These are phyloP conservation scores for Trichoderma endophyticum DNA, from an alignment of 2,329 filamentous ascomycete species.

Conservation along the genomic window DNA sequence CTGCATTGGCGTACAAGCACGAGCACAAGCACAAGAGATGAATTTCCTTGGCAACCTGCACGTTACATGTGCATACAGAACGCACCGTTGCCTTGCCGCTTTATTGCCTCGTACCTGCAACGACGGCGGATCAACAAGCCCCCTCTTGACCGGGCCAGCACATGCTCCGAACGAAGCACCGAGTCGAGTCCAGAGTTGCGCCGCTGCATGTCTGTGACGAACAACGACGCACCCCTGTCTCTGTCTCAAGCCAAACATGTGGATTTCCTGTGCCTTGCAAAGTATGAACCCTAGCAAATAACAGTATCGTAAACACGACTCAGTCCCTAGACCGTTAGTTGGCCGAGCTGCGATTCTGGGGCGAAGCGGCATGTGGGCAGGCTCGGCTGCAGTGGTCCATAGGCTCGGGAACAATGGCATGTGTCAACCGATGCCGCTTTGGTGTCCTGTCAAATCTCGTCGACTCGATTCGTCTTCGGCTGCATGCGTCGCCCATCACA, in stretches of 20 bases:
- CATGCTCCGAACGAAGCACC: neutral
- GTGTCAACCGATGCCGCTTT: neutral
- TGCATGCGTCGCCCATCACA: neutral
- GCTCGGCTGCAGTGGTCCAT: neutral
- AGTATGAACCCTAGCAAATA: neutral
- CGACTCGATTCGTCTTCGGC: neutral
- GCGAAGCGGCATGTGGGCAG: neutral
- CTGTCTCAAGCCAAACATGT: neutral
- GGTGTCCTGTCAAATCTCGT: neutral
- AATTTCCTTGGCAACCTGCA: neutral
- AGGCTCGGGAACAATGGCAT: neutral
- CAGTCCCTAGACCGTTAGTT: neutral
- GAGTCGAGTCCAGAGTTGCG: neutral
- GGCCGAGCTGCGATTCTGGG: neutral
- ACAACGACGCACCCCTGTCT: neutral
- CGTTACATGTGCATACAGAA: neutral
- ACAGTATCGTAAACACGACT: neutral
- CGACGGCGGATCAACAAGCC: neutral
- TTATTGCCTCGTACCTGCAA: neutral
- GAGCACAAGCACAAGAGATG: neutral
- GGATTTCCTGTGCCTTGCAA: neutral
- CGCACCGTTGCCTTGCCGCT: neutral
- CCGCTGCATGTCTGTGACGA: neutral
- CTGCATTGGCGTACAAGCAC: neutral
- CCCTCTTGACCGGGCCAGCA: neutral